These are phyloP conservation scores for Paracoccidioides brasiliensis DNA, from an alignment of 2,329 filamentous ascomycete species.

Conservation along the genomic window DNA sequence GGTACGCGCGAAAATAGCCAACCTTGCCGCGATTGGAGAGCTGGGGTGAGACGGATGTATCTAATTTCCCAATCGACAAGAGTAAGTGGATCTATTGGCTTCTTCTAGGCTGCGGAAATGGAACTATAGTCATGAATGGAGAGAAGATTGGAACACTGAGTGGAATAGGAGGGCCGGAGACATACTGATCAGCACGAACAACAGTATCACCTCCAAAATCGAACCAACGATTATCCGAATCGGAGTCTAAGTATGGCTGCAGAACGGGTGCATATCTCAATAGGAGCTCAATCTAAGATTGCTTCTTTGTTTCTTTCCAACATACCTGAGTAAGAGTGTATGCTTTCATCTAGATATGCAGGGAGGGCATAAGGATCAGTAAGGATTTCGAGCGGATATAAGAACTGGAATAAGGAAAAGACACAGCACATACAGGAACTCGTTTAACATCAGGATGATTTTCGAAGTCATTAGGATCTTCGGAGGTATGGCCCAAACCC, in stretches of 20 bases:
- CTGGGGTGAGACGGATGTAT: conserved; percentile 85
- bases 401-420: conserved; percentile 6
- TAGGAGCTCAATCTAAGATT: conserved; percentile 4
- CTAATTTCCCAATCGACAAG: conserved; percentile 31
- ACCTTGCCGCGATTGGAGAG: conserved; percentile 78
- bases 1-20: conserved; percentile 92
- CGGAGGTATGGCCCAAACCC: conserved; percentile 14
- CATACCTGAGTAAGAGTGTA: conserved; percentile 70
- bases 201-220: conserved; percentile 96
- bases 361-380: conserved; percentile 6
- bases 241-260: conserved; percentile 91
- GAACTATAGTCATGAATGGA: not conserved
- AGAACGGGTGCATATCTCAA: conserved; percentile 3
- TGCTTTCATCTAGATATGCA: conserved; percentile 55
- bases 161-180: not conserved
- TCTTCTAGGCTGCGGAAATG: not conserved
- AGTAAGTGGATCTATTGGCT: conserved; percentile 14
- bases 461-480: conserved; percentile 29
- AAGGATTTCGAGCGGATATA: conserved; percentile 1
- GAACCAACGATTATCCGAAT: conserved; percentile 97
- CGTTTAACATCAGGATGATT: conserved; percentile 46
- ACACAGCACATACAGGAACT: conserved; percentile 44
- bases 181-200: conserved; percentile 52
- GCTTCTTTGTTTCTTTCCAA: conserved; percentile 16
- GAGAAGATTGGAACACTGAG: not conserved